Evolutionary conservation across 164 flowering plant genomes (phyloP), one percentile per base, ranked within the genome.

Genomic region (Liriodendron chinense): DNA sequence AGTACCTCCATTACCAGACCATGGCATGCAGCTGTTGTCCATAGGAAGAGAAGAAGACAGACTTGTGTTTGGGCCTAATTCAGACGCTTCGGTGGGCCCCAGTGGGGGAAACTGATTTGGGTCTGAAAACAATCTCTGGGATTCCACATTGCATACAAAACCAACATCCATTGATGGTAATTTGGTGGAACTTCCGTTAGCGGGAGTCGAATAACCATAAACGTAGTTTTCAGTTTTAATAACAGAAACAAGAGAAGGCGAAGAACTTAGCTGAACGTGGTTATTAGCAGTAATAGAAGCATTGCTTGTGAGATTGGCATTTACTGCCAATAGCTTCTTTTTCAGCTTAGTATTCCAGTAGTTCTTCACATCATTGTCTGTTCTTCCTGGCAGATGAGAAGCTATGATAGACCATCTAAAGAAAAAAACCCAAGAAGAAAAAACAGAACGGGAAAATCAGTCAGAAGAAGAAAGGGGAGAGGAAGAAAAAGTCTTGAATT

Each of bases 311-410:
- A 20, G 47, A 25, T 67, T 47, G 14, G 71, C 4, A 26, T 18
- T 43, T 43, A 34, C 6, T 0, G 16, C 22, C 5, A 69, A 4
- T 10, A 69, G n/a, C 56, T 69, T 69, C 25, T 69, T 69, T 47
- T 69, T 69, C 53, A 69, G 34, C 57, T 47, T 69, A 12, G 71
- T 69, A 69, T 69, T 69, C 71, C 71, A 69, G 56, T 69, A 69
- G 13, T 69, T 69, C 43, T 69, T 69, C 56, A 69, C 56, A 43
- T 69, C 71, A 47, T 69, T 69, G 25, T 69, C 71, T 69, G 71
- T 69, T 69, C 71, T 69, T 21, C 71, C 53, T 47, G 71, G 71
- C 14, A 69, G 56, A 43, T 47, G 23, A 3, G 71, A 43, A 47
- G 71, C 71, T 43, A 69, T 69, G 23, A 43, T 8, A 47, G 71